These are phyloP conservation scores for Rubus idaeus DNA, from an alignment of 306 rosid species.

Conservation along the genomic window DNA sequence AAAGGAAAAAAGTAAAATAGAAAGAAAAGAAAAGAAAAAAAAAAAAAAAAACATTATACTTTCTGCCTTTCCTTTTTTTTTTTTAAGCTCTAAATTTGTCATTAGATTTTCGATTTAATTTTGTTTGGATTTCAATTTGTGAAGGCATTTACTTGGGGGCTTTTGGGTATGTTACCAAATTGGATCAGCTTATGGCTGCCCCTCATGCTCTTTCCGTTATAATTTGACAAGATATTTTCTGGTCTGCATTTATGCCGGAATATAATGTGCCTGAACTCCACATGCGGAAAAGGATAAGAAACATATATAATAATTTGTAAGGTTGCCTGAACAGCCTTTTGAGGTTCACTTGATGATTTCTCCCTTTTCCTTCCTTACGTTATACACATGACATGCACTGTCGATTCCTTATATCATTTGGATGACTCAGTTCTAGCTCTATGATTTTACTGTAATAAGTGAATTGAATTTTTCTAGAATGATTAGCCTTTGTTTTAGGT, in stretches of 20 bases:
- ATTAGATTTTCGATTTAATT: neutral
- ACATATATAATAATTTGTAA: neutral
- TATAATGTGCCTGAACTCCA: too few relatives aligned
- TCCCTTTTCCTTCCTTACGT: neutral
- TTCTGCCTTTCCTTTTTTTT: neutral
- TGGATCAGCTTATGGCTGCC: neutral
- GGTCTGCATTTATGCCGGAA: neutral
- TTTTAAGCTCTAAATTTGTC: too few relatives aligned
- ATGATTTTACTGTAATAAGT: neutral
- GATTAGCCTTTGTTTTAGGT: conserved; percentile 11
- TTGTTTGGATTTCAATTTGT: neutral
- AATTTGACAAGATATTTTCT: neutral
- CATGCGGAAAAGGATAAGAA: neutral
- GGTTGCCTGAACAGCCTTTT: neutral
- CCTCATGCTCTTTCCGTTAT: too few relatives aligned
- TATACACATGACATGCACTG: neutral
- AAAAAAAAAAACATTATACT: neutral
- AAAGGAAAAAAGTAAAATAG: neutral
- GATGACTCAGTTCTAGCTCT: neutral
- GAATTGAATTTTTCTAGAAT: neutral
- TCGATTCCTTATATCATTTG: neutral
- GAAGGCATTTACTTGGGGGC: neutral
- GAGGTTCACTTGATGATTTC: neutral
- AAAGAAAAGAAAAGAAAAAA: neutral
- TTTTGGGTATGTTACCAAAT: neutral